Evolutionary conservation across 1,284 basidiomycete genomes (phyloP), one percentile per base, ranked within the genome.

Genomic region (Macrocystidia cucumis): DNA sequence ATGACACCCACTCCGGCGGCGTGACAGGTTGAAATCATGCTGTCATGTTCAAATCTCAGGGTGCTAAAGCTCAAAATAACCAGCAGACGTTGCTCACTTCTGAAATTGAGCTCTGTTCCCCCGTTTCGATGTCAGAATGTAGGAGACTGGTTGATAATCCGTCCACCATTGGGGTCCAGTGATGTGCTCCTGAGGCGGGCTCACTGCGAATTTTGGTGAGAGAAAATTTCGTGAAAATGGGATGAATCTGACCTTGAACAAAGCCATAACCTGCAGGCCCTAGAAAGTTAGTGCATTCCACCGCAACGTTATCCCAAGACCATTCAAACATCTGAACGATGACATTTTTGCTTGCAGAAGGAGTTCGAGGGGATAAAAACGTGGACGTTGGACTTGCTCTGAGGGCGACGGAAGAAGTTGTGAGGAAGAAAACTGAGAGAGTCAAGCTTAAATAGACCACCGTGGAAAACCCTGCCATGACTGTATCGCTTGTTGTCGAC

Each of bases 111-210:
- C 32, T 11, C 71, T 61, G 41, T 70, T 61, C 4, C 76, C 78
- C 2, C 72, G 71, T 49, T 79, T 79, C 2, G 72, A 75, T 1
- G 64, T 72, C 32, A 79, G 48, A 19, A 38, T 76, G 48, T 78
- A 79, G 0, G 76, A 78, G 2, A 79, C 76, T 3, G 75, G 73
- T 44, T 81, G 78, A 46, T 81, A 80, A 48, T 79, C 76, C 1
- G 77, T 79, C 77, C 76, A 80, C 77, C 78, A 80, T 46, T 77
- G 63, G 5, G 51, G 14, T 5, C 76, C 75, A 14, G 52, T 48
- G 29, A 73, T 52, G 43, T 69, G 65, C 41, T 74, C 70, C 33
- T 60, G 57, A 3, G 69, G 61, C 3, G 67, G 68, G 50, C 65
- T 69, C 37, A 69, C 72, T 73, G 49, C 37, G 26, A 30, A 38